These are phyloP conservation scores for Cephalotrichum gorgonifer DNA, from an alignment of 2,329 filamentous ascomycete genomes.

Conservation along the genomic window DNA sequence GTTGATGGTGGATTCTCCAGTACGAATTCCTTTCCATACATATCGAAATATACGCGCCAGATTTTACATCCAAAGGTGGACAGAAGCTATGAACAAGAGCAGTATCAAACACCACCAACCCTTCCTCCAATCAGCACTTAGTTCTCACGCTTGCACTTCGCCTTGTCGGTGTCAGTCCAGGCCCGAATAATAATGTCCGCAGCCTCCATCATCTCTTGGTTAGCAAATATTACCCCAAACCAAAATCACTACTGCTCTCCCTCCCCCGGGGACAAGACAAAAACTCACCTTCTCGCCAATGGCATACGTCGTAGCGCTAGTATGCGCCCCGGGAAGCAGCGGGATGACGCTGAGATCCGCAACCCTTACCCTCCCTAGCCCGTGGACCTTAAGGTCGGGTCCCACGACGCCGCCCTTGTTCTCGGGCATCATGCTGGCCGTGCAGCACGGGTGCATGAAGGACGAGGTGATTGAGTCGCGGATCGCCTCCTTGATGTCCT, in stretches of 20 bases:
- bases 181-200: conserved; percentile 6
- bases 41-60: too few species aligned
- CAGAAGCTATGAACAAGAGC: neutral
- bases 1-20: too few species aligned
- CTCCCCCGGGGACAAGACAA: neutral
- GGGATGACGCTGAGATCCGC: conserved; percentile 17
- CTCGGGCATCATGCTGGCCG: conserved; percentile 31
- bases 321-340: conserved; percentile 24
- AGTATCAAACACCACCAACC: neutral
- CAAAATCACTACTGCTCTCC: too few species aligned
- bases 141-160: conserved; percentile 3
- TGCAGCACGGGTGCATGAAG: conserved; percentile 30
- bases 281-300: conserved; percentile 37
- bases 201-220: neutral
- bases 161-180: neutral
- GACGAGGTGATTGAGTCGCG: conserved; percentile 19
- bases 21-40: too few species aligned
- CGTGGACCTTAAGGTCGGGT: conserved; percentile 21
- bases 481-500: conserved; percentile 10
- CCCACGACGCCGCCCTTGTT: conserved; percentile 24
- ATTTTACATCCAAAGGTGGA: too few species aligned
- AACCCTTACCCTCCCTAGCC: conserved; percentile 19
- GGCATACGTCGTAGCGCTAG: conserved; percentile 38
- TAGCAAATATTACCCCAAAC: neutral
- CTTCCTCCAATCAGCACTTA: neutral